Evolutionary conservation across 2,329 filamentous ascomycete species (phyloP), one percentile per base, ranked within the genome.

Genomic region (Beauveria scarabaeidicola): DNA sequence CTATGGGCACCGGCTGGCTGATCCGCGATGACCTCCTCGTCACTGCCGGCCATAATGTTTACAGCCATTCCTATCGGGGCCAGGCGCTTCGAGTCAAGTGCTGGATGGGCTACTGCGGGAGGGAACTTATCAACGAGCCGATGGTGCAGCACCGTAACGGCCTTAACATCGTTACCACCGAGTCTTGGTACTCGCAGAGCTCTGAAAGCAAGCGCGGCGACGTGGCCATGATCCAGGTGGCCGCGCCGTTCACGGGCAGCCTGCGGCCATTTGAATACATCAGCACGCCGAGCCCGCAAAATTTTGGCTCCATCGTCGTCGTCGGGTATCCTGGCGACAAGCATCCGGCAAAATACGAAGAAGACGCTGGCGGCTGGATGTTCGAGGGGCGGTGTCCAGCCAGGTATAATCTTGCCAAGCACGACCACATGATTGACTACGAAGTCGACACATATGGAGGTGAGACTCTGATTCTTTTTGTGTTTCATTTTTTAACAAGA

Each of bases 1-100:
- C 41, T 27, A 47, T 56, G 41, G 53, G 53, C 7, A 56, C 53
- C 17, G 53, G 53, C 27, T 56, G 53, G 53, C 41, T 56, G 32
- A 41, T 56, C 23, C 19, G 17, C 10, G 11, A 23, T 6, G 41
- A 48, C 13, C 13, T 56, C 15, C 0, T 56, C 17, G 15, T 56
- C 23, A 56, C 53, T 9, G 53, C 53, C 13, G 53, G 41, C 36
- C 53, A 47, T 17, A 47, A 46, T n/a, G 41, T 56, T 9, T 56
- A 7, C 40, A 43, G 53, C 38, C 1, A 11, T 2, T 19, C 25
- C 7, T 36, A 56, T n/a, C 6, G 7, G 2, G n/a, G 53, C 11
- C 40, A 43, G 23, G 53, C 53, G 5, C 8, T 13, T 9, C 40
- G 29, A 15, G 25, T 56, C 19, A 47, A 36, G 41, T 40, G 32